A percentile compares a stretch with the other conserved stretches of the same genome.
Conservation (phyloP, 768 basidiomycete species). For the Phanerodontia chrysosporium region DNA sequence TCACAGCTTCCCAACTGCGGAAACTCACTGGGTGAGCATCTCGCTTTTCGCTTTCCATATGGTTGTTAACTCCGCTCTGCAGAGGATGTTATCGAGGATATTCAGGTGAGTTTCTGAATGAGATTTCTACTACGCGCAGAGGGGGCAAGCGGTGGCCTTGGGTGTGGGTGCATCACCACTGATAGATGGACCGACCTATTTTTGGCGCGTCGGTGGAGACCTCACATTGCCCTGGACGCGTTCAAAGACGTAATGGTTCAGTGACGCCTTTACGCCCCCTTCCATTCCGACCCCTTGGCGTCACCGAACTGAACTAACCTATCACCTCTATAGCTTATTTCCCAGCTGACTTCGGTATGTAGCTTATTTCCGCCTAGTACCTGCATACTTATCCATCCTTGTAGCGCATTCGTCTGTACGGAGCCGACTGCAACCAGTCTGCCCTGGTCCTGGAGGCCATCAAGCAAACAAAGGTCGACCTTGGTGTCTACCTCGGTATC, state of each 20-base stretch:
- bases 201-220: no score
- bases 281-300: background rate
- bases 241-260: no score
- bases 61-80: background rate
- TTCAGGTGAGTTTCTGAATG: conserved; percentile 46
- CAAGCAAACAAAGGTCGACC: conserved; percentile 80
- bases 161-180: no score
- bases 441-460: conserved; percentile 87
- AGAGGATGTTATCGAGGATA: conserved; percentile 62
- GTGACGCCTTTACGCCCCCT: no score
- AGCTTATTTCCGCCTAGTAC: background rate
- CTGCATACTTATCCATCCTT: background rate
- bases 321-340: conserved; percentile 51
- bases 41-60: background rate
- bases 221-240: no score
- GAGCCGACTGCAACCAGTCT: conserved; percentile 82
- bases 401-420: conserved; percentile 75
- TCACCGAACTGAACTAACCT: background rate
- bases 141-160: background rate
- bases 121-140: no score
- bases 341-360: conserved; percentile 69
- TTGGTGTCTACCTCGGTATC: conserved; percentile 76
- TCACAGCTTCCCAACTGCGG: conserved; percentile 72
- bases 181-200: no score
- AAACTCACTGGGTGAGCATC: conserved; percentile 36